Evolutionary conservation across 1,284 basidiomycete genomes (phyloP).

Genomic region (Trichosporon coremiiforme): DNA sequence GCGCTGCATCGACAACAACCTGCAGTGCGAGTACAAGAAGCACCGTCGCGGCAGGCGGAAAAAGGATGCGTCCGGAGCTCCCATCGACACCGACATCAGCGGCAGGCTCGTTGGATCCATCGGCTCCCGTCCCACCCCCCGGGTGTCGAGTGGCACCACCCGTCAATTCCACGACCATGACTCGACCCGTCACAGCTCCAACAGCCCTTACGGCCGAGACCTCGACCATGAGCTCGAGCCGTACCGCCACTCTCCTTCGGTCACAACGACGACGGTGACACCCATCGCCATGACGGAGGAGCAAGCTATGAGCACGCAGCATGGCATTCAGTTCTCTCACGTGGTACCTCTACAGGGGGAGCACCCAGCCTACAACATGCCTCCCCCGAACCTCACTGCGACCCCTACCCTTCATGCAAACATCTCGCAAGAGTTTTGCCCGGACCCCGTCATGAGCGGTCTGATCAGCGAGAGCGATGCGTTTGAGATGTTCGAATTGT

Average conservation of each 20-base stretch:
- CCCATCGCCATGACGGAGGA: slow-evolving; percentile 12
- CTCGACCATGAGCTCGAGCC: slow-evolving; percentile 17
- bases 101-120: slow-evolving; percentile 12
- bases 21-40: slow-evolving; percentile 40
- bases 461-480: slow-evolving; percentile 41
- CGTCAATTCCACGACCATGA: slow-evolving; percentile 11
- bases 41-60: slow-evolving; percentile 36
- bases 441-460: slow-evolving; percentile 47
- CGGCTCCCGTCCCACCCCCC: background rate
- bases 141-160: background rate
- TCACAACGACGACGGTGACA: slow-evolving; percentile 14
- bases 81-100: background rate
- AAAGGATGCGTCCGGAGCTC: slow-evolving; percentile 24
- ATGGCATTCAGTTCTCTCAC: slow-evolving; percentile 37
- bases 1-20: slow-evolving; percentile 34
- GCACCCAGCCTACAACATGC: slow-evolving; percentile 27
- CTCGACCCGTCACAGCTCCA: background rate
- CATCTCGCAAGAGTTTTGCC: slow-evolving; percentile 27
- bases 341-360: slow-evolving; percentile 40
- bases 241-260: slow-evolving; percentile 6
- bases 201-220: slow-evolving; percentile 5
- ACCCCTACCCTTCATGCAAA: background rate
- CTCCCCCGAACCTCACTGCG: slow-evolving; percentile 19
- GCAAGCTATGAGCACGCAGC: slow-evolving; percentile 7
- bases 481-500: slow-evolving; percentile 49